Conservation (phyloP, 1,284 basidiomycete genomes). For the Coriolopsis trogii region DNA sequence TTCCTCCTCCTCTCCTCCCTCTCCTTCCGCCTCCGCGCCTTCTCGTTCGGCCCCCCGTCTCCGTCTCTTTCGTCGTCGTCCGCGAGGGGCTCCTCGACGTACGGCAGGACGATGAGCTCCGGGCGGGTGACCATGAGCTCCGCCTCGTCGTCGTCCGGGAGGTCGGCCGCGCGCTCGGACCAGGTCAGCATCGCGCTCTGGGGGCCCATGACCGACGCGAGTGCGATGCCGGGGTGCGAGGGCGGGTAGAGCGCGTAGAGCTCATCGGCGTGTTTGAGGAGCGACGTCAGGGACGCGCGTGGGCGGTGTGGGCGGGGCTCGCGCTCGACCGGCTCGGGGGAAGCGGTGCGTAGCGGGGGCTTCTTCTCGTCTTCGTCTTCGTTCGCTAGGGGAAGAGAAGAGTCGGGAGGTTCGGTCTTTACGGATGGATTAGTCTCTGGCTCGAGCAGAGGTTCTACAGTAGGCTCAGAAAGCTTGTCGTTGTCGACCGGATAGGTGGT, state of each 20-base stretch:
- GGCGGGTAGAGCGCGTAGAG: conserved; percentile 49
- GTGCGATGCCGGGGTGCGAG: conserved; percentile 44
- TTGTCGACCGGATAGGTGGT: too few species aligned
- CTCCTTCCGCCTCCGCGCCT: conserved; percentile 19
- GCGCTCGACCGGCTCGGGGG: conserved; percentile 14
- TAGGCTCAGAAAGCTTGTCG: too few species aligned
- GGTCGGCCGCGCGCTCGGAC: conserved; percentile 44
- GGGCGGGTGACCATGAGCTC: conserved; percentile 62
- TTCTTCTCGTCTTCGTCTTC: conserved; percentile 12
- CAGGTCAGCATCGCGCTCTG: conserved; percentile 64
- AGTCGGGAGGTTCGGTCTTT: conserved; percentile 4
- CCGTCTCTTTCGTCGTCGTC: conserved; percentile 16
- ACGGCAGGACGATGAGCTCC: conserved; percentile 54
- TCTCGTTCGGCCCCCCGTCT: conserved; percentile 28
- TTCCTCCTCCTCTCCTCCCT: conserved; percentile 28
- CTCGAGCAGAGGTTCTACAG: too few species aligned
- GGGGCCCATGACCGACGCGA: conserved; percentile 72
- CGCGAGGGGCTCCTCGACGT: conserved; percentile 40
- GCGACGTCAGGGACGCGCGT: conserved; percentile 41
- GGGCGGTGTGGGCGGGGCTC: conserved; percentile 24
- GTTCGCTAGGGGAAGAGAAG: not conserved
- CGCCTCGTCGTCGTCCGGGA: conserved; percentile 57
- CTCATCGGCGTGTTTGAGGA: conserved; percentile 48
- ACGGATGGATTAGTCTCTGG: too few species aligned
- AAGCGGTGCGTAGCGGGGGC: conserved; percentile 13